Evolutionary conservation across 768 basidiomycete genomes (phyloP).

Genomic region (Amanita phalloides): DNA sequence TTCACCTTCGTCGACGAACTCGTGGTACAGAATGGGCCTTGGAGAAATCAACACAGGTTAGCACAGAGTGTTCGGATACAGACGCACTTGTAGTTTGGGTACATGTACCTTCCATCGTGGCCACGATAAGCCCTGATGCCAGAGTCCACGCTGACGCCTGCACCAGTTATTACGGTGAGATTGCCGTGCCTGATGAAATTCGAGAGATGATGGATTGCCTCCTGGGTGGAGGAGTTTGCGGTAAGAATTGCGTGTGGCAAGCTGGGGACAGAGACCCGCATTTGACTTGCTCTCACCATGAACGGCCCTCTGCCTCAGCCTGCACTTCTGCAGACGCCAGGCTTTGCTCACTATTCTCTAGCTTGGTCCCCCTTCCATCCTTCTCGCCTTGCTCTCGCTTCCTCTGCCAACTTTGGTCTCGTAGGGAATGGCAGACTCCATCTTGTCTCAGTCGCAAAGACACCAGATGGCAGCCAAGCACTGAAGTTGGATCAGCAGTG

Average conservation of each 20-base stretch:
- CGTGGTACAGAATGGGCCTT: constrained; percentile 72
- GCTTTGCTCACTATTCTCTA: constrained; percentile 73
- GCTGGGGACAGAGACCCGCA: constrained; percentile 73
- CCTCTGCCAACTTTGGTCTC: constrained; percentile 87
- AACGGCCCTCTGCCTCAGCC: constrained; percentile 28
- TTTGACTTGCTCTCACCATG: constrained; percentile 33
- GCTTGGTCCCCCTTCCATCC: constrained; percentile 85
- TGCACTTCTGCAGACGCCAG: constrained; percentile 57
- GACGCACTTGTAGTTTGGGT: constrained; percentile 74
- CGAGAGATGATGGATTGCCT: constrained; percentile 50
- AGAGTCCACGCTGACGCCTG: constrained; percentile 91
- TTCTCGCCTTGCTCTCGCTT: constrained; percentile 64
- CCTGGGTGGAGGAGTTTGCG: constrained; percentile 25
- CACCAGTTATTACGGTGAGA: constrained; percentile 72
- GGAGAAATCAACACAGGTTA: neutral
- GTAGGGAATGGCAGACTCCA: constrained; percentile 92
- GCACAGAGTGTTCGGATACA: constrained; percentile 1
- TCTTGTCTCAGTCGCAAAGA: constrained; percentile 41
- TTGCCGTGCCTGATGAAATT: constrained; percentile 63
- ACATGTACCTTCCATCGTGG: constrained; percentile 76
- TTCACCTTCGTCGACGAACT: constrained; percentile 62
- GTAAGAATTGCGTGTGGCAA: constrained; percentile 54
- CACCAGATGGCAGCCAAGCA: constrained; percentile 29
- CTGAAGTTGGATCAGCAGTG: constrained; percentile 61
- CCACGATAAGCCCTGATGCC: constrained; percentile 95